phyloP scores from a whole-genome alignment of 306 rosid species.

The Pyrus bretschneideri region DNA sequence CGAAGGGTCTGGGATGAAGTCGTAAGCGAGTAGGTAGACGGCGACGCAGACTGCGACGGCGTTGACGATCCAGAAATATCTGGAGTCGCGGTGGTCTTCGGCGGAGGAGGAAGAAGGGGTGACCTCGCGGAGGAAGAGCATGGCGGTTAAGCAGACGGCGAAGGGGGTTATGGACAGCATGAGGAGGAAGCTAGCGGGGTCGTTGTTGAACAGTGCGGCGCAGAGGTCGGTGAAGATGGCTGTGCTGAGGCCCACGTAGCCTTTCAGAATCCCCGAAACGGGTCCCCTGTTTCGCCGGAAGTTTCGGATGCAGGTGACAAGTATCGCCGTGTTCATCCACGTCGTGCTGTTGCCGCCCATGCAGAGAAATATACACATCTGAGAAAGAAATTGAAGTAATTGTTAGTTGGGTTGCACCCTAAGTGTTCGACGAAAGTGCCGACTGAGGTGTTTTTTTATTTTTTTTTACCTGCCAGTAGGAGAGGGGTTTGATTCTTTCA shows the following conservation, averaged over 20 bases:
- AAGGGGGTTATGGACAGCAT: conserved; percentile 66
- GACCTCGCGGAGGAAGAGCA: conserved; percentile 73
- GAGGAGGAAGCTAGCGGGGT: conserved; percentile 58
- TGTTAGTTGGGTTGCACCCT: not conserved
- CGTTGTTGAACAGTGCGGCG: conserved; percentile 51
- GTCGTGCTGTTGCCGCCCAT: conserved; percentile 96
- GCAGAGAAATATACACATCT: conserved; percentile 84
- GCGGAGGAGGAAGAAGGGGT: conserved; percentile 29
- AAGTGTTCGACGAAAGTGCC: not conserved
- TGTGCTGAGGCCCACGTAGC: conserved; percentile 83
- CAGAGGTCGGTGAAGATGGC: conserved; percentile 86
- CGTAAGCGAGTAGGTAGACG: conserved; percentile 44
- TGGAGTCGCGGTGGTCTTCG: conserved; percentile 40
- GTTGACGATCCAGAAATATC: conserved; percentile 55
- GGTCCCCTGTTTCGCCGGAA: conserved; percentile 78
- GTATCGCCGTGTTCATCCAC: conserved; percentile 97
- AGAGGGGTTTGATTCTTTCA: conserved; percentile 45
- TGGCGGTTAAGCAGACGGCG: conserved; percentile 61
- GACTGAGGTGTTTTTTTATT: not conserved
- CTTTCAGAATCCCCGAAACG: conserved; percentile 74
- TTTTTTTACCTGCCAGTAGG: conserved; percentile 77
- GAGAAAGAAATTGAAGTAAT: not conserved
- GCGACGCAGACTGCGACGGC: conserved; percentile 59
- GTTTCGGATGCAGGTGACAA: conserved; percentile 74
- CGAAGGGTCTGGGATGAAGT: conserved; percentile 48